Evolutionary conservation across 1,284 basidiomycete genomes (phyloP).

Genomic region (Sanghuangporus baumii): DNA sequence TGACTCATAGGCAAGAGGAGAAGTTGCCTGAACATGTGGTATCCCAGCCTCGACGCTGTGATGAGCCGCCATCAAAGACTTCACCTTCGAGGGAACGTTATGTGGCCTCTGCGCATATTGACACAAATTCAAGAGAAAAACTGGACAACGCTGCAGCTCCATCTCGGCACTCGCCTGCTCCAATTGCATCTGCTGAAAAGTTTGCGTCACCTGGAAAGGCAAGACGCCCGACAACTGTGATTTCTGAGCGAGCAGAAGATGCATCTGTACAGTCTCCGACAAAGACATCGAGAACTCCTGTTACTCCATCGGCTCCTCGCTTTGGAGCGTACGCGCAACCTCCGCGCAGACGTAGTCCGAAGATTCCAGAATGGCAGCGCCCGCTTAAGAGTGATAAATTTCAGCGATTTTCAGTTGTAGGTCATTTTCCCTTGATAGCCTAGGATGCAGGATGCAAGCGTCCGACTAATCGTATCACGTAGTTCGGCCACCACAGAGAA

Average conservation of each 20-base stretch:
- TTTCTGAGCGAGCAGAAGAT: neutral
- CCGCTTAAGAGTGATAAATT: neutral
- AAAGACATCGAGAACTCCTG: neutral
- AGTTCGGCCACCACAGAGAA: neutral
- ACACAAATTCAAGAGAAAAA: neutral
- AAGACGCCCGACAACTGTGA: neutral
- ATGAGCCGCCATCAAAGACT: neutral
- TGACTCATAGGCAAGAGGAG: neutral
- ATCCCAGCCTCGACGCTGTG: neutral
- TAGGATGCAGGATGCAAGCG: neutral
- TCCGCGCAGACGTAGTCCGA: neutral
- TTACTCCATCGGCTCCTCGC: conserved; percentile 10
- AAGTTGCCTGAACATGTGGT: conserved; percentile 1
- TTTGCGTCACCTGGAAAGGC: neutral
- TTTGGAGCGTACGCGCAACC: neutral
- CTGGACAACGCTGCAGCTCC: neutral
- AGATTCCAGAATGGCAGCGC: conserved; percentile 1
- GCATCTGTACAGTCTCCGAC: neutral
- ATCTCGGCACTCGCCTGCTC: neutral
- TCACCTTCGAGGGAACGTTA: neutral
- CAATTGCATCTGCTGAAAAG: neutral
- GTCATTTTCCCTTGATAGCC: neutral
- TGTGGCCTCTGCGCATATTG: neutral
- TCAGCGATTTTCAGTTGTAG: neutral
- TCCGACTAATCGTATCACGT: neutral